Percentiles rank a stretch among this genome's conserved stretches.
phyloP scores from a whole-genome alignment of 495 filamentous ascomycete species.

The Penicillium desertorum region DNA sequence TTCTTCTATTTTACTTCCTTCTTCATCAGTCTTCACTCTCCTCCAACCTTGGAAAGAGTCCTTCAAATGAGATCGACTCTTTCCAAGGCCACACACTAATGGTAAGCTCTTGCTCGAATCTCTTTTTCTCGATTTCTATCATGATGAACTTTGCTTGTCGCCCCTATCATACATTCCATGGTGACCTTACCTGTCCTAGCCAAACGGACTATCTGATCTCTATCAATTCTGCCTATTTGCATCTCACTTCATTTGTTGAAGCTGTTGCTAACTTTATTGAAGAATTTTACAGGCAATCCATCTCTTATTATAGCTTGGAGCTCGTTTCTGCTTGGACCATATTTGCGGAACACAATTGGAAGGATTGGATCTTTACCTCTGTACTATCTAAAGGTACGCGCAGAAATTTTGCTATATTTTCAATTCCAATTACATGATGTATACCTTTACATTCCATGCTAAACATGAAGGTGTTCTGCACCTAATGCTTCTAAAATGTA shows the following conservation, averaged over 20 bases:
- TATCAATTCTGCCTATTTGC: conserved; percentile 19
- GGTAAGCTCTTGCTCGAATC: conserved; percentile 34
- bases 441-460: conserved; percentile 78
- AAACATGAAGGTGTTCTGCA: conserved; percentile 71
- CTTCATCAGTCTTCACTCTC: conserved; percentile 12
- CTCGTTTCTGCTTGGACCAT: background rate
- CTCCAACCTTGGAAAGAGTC: conserved; percentile 16
- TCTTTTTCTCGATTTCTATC: conserved; percentile 29
- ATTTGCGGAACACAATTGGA: background rate
- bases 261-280: conserved; percentile 33
- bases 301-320: background rate
- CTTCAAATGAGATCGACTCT: conserved; percentile 12
- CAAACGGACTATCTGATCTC: conserved; percentile 82
- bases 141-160: conserved; percentile 91
- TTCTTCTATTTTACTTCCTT: conserved; percentile 11
- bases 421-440: conserved; percentile 58
- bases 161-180: conserved; percentile 86
- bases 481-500: conserved; percentile 72
- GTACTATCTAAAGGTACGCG: conserved; percentile 24
- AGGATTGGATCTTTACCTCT: conserved; percentile 1
- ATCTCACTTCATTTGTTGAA: conserved; percentile 15
- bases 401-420: conserved; percentile 7
- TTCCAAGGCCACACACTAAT: conserved; percentile 29
- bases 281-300: conserved; percentile 22
- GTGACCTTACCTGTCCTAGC: conserved; percentile 88